Evolutionary conservation across 306 rosid genomes (phyloP), one percentile per base, ranked within the genome.

Genomic region (Lagenaria siceraria): DNA sequence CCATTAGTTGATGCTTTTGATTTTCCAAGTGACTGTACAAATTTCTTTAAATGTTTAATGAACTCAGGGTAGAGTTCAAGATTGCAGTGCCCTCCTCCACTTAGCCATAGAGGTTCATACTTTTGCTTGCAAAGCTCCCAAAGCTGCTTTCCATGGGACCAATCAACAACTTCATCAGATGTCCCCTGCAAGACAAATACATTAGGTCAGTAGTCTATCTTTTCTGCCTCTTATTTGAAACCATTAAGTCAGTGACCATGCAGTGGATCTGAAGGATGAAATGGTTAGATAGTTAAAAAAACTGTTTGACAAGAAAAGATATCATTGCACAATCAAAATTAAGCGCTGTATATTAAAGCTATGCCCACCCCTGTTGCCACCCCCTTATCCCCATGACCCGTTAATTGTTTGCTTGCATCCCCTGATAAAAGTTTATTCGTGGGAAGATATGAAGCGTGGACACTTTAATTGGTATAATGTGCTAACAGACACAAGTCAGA

Each of bases 31-130:
- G 93, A 81, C 81, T 88, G 97, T 87, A 94, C 97, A 87, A 87
- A 94, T 87, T 91, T 94, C 96, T 94, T 91, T 76, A 92, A 92
- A 51, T 94, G 96, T 87, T 84, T 94, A 76, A 94, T 90, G 87
- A 91, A 94, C 76, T 91, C 96, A 35, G 93, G 91, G 89, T 89
- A 94, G 51, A 91, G 91, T 91, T 94, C 98, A 56, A 94, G 97
- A 83, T 94, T 94, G 85, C 88, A 80, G 76, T 91, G 98, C 22
- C 98, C 96, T 66, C 97, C 98, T 79, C 97, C 96, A 83, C 88
- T 91, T 83, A 94, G 78, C 98, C 98, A 94, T 19, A 94, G 82
- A 21, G 98, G 96, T 74, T 94, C 98, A 27, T 86, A 90, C 81
- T 91, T 94, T 80, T 84, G 91, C 83, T 90, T 90, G 84, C 93